phyloP scores from a whole-genome alignment of 208 protist species.

The Crithidia thermophila region DNA sequence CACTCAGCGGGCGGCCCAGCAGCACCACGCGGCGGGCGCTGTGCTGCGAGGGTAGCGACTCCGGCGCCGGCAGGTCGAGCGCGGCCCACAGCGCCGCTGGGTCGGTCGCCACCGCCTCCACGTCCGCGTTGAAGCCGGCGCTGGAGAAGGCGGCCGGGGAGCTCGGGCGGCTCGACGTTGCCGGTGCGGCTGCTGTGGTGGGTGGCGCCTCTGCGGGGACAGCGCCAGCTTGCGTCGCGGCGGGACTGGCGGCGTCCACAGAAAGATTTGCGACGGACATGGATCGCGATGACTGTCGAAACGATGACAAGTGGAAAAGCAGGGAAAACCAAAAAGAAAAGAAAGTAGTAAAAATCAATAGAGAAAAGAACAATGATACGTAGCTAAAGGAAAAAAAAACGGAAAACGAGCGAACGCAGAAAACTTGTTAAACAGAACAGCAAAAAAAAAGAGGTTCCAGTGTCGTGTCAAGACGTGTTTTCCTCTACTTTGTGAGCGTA shows the following conservation, averaged over 20 bases:
- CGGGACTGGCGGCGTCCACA: too few relatives aligned
- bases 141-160: neutral
- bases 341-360: slow-evolving; percentile 5
- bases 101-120: slow-evolving; percentile 21
- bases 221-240: too few relatives aligned
- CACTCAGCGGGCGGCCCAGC: slow-evolving; percentile 66
- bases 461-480: too few relatives aligned
- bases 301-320: neutral
- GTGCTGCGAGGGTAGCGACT: slow-evolving; percentile 45
- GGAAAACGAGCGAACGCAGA: neutral
- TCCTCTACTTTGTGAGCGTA: too few relatives aligned
- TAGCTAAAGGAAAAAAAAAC: slow-evolving; percentile 15
- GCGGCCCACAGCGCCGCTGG: slow-evolving; percentile 48
- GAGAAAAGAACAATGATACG: slow-evolving; percentile 29
- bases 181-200: neutral
- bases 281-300: too few relatives aligned
- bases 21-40: slow-evolving; percentile 58
- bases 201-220: neutral
- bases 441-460: too few relatives aligned
- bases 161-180: neutral
- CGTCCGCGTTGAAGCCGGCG: neutral
- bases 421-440: too few relatives aligned
- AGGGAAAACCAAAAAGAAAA: slow-evolving; percentile 4
- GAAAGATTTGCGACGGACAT: too few relatives aligned
- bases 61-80: slow-evolving; percentile 53